A percentile compares a stretch with the other conserved stretches of the same genome.
Evolutionary conservation across 2,329 filamentous ascomycete genomes (phyloP).

Genomic region (Epichloe elymi): DNA sequence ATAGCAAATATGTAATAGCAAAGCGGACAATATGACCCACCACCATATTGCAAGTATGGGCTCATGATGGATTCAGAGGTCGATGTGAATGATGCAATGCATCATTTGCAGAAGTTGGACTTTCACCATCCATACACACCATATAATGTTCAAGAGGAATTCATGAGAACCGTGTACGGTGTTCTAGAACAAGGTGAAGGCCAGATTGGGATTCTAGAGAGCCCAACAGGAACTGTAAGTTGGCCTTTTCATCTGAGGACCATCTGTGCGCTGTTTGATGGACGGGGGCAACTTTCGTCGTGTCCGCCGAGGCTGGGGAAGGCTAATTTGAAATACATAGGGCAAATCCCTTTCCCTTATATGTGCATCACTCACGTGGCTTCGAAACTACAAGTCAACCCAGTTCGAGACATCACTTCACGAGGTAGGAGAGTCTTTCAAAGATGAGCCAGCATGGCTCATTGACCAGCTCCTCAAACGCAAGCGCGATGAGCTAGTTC

Average conservation of each 20-base stretch:
- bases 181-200: conserved; percentile 58
- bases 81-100: conserved; percentile 9
- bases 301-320: no score
- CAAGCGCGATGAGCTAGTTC: conserved; percentile 52
- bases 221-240: conserved; percentile 66
- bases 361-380: conserved; percentile 78
- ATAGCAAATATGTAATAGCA: not conserved
- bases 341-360: conserved; percentile 90
- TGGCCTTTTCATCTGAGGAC: not conserved
- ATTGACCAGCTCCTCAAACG: conserved; percentile 60
- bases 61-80: conserved; percentile 5
- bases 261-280: not conserved
- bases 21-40: not conserved
- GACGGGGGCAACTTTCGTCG: not conserved
- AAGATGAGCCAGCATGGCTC: conserved; percentile 76
- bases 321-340: conserved; percentile 19
- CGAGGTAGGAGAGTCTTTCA: conserved; percentile 28
- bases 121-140: conserved; percentile 84
- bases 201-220: conserved; percentile 80
- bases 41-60: not conserved
- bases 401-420: conserved; percentile 40
- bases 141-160: conserved; percentile 75
- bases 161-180: conserved; percentile 73
- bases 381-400: conserved; percentile 64
- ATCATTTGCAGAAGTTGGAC: conserved; percentile 28